Evolutionary conservation across 1,284 basidiomycete genomes (phyloP).

Genomic region (Ustilago tritici): DNA sequence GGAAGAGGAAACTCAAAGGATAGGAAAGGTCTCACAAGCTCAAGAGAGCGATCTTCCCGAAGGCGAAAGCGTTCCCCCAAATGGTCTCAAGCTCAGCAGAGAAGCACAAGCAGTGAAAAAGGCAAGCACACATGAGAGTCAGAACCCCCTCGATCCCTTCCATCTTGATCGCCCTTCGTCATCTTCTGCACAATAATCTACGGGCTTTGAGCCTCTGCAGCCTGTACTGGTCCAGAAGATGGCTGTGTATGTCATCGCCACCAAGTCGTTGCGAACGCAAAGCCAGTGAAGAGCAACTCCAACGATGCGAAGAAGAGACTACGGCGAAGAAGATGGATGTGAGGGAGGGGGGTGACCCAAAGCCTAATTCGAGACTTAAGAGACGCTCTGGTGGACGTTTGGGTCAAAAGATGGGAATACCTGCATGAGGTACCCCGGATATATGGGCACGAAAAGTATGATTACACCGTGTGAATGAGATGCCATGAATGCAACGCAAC

Average conservation of each 20-base stretch:
- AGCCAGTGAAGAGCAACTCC: neutral
- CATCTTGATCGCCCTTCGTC: neutral
- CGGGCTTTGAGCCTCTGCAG: neutral
- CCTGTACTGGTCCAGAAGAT: neutral
- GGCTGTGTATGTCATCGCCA: neutral
- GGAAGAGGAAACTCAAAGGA: neutral
- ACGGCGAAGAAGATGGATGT: neutral
- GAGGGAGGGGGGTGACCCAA: conserved; percentile 39
- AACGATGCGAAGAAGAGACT: neutral
- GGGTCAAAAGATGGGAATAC: conserved; percentile 24
- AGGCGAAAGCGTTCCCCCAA: neutral
- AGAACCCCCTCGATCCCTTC: neutral
- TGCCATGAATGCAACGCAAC: conserved; percentile 14
- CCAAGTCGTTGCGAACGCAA: neutral
- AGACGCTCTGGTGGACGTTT: conserved; percentile 54
- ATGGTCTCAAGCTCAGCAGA: conserved; percentile 1
- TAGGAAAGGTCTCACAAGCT: neutral
- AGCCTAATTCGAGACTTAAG: conserved; percentile 53
- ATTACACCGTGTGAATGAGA: conserved; percentile 32
- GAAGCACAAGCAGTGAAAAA: conserved; percentile 2
- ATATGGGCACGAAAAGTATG: conserved; percentile 40
- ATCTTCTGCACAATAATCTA: neutral
- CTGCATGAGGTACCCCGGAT: conserved; percentile 12
- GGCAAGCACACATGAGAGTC: conserved; percentile 9
- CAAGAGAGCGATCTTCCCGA: conserved; percentile 14